A percentile compares a stretch with the other conserved stretches of the same genome.
These are phyloP conservation scores for Backusella morwellensis DNA, from an alignment of 192 early-diverging fungal species.

Conservation along the genomic window DNA sequence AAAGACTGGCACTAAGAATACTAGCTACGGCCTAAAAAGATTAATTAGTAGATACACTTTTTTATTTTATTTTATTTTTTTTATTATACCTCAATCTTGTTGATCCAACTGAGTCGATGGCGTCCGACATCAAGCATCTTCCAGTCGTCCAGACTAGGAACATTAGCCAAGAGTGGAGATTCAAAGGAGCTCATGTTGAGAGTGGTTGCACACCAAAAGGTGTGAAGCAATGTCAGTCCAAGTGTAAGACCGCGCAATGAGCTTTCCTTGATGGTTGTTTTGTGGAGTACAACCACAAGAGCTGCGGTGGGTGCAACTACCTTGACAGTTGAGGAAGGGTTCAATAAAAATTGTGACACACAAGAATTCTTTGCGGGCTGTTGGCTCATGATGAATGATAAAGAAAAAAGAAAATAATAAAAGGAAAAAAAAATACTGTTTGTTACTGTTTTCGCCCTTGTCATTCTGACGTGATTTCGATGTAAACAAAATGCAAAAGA, in stretches of 20 bases:
- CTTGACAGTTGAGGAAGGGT: slow-evolving; percentile 27
- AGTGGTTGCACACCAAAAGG: slow-evolving; percentile 30
- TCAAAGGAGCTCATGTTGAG: slow-evolving; percentile 25
- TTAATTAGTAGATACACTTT: no score
- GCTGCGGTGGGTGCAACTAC: slow-evolving; percentile 13
- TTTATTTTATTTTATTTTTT: background rate
- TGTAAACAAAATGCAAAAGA: background rate
- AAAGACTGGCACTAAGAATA: slow-evolving; percentile 21
- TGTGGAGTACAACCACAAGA: slow-evolving; percentile 19
- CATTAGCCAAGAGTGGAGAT: slow-evolving; percentile 12
- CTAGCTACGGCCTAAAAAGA: slow-evolving; percentile 8
- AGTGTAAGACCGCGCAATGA: slow-evolving; percentile 26
- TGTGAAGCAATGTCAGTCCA: slow-evolving; percentile 15
- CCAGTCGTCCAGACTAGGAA: slow-evolving; percentile 9
- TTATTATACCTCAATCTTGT: slow-evolving; percentile 28
- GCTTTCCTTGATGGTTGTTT: slow-evolving; percentile 9
- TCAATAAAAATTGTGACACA: slow-evolving; percentile 21
- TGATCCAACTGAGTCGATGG: slow-evolving; percentile 26
- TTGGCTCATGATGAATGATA: background rate
- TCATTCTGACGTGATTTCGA: background rate
- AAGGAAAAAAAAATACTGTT: background rate
- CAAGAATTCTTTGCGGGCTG: background rate
- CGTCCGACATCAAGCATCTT: slow-evolving; percentile 15
- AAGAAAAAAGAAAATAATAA: background rate
- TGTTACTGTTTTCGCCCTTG: background rate